Evolutionary conservation across 345 rosid genomes (phyloP).

Genomic region (Aquilaria malaccensis): DNA sequence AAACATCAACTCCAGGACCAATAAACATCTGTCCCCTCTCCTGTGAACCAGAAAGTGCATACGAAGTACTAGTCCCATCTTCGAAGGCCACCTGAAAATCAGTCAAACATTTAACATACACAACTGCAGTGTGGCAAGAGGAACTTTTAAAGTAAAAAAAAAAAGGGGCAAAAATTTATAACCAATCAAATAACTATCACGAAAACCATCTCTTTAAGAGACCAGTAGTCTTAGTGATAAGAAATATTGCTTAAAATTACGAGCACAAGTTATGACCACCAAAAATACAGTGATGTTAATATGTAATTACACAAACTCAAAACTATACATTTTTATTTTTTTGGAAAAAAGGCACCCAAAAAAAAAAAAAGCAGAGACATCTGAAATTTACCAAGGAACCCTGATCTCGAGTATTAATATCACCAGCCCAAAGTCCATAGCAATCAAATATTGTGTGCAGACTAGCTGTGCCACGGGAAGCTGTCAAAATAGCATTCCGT

Average conservation of each 20-base stretch:
- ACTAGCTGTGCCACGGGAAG: slow-evolving; percentile 94
- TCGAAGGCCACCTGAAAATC: slow-evolving; percentile 87
- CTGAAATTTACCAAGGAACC: slow-evolving; percentile 78
- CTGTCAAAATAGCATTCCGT: slow-evolving; percentile 95
- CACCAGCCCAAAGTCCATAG: slow-evolving; percentile 95
- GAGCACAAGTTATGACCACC: too few species aligned
- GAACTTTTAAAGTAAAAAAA: too few species aligned
- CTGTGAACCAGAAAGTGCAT: slow-evolving; percentile 80
- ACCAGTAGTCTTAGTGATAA: not conserved
- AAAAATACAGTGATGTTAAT: too few species aligned
- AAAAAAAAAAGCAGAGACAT: slow-evolving; percentile 4
- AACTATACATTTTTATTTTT: not conserved
- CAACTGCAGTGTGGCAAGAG: not conserved
- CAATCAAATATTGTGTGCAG: slow-evolving; percentile 86
- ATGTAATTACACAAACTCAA: too few species aligned
- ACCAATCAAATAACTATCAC: not conserved
- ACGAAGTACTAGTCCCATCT: slow-evolving; percentile 79
- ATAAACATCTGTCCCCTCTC: slow-evolving; percentile 95
- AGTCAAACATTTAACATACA: not conserved
- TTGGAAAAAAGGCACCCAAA: not conserved
- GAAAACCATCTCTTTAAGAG: slow-evolving; percentile 1
- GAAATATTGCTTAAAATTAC: too few species aligned
- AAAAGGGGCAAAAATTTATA: too few species aligned
- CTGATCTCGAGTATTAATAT: slow-evolving; percentile 72
- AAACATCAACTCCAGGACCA: slow-evolving; percentile 73